Evolutionary conservation across 176 grass and related monocot species (phyloP).

Genomic region (Eremochloa ophiuroides): DNA sequence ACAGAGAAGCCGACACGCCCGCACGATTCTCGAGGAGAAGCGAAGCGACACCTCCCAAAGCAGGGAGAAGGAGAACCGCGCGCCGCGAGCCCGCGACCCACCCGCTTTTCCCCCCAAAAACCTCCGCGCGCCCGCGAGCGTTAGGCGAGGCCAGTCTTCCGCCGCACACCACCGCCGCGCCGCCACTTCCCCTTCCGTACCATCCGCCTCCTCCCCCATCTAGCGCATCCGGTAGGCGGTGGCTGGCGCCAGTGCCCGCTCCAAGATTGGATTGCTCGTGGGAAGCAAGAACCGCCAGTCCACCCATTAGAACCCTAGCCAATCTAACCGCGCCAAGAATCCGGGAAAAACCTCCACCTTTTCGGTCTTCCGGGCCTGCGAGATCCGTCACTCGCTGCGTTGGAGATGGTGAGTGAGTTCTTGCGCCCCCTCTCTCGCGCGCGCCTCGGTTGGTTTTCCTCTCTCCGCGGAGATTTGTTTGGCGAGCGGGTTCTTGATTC

Average conservation of each 20-base stretch:
- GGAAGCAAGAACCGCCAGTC: slow-evolving; percentile 5
- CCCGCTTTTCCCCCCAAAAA: background rate
- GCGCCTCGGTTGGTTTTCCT: background rate
- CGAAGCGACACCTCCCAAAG: too few species aligned
- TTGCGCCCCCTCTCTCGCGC: background rate
- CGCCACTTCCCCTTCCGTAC: background rate
- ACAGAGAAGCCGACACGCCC: too few species aligned
- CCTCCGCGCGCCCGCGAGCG: background rate
- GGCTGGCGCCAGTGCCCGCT: background rate
- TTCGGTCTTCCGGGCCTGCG: background rate
- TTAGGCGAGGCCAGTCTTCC: background rate
- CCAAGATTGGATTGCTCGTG: background rate
- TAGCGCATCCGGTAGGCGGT: background rate
- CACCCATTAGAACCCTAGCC: slow-evolving; percentile 11
- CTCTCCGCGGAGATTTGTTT: background rate
- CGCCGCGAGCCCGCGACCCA: too few species aligned
- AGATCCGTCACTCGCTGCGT: background rate
- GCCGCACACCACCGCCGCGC: background rate
- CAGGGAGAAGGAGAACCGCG: too few species aligned
- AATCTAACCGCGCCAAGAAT: background rate
- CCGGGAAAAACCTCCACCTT: background rate
- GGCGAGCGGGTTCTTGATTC: background rate
- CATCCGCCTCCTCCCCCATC: background rate
- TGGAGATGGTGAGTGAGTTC: slow-evolving; percentile 42
- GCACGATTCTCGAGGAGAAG: too few species aligned